Conservation (phyloP, 2,329 filamentous ascomycete species). For the Fusarium sp. region DNA sequence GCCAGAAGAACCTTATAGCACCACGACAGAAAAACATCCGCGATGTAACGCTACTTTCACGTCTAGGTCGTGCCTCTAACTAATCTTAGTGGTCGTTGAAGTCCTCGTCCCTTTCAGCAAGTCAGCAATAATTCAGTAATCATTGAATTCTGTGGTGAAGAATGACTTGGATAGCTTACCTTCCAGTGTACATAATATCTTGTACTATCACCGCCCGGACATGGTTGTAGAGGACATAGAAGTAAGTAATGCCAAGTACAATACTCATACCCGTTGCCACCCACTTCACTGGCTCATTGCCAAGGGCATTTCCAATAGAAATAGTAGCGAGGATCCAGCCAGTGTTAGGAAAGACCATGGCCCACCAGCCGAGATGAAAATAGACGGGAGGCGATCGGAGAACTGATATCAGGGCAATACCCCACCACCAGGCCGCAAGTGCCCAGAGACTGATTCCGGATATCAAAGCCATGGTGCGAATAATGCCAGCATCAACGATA, state of each 20-base stretch:
- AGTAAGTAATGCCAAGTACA: slow-evolving; percentile 10
- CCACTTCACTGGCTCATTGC: slow-evolving; percentile 10
- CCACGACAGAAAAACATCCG: no score
- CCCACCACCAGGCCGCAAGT: slow-evolving; percentile 14
- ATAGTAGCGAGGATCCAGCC: slow-evolving; percentile 15
- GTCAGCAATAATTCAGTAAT: not conserved
- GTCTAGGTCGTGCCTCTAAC: no score
- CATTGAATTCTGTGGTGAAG: not conserved
- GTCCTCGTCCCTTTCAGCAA: not conserved
- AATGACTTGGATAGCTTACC: not conserved
- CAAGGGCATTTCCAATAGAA: slow-evolving; percentile 2
- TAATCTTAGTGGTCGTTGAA: slow-evolving; percentile 8
- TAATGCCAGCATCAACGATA: not conserved
- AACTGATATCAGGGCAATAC: slow-evolving; percentile 4
- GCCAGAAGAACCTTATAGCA: no score
- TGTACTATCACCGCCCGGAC: slow-evolving; percentile 3
- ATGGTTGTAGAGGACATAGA: slow-evolving; percentile 9
- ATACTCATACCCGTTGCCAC: slow-evolving; percentile 15
- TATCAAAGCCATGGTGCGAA: slow-evolving; percentile 8
- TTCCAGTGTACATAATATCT: slow-evolving; percentile 20
- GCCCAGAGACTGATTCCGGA: slow-evolving; percentile 8
- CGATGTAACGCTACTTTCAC: no score
- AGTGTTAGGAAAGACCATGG: slow-evolving; percentile 12
- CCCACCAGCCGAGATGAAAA: slow-evolving; percentile 6
- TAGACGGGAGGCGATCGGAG: slow-evolving; percentile 4